Percentiles rank a stretch among this genome's conserved stretches.
phyloP scores from a whole-genome alignment of 2,329 filamentous ascomycete genomes.

The Diplodia sapinea region DNA sequence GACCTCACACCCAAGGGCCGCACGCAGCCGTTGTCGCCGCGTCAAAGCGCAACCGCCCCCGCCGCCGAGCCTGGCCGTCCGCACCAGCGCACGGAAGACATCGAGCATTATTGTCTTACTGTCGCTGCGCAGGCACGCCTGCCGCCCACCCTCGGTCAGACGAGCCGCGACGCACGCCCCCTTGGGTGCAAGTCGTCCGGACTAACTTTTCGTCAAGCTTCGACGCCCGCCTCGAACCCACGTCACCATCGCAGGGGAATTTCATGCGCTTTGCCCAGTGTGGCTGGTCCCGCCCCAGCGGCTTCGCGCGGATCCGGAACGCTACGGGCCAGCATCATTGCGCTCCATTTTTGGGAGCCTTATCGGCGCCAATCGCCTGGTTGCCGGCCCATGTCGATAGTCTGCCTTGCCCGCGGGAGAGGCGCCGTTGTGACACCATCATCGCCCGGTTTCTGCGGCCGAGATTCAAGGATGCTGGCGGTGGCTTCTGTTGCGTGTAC shows the following conservation, averaged over 20 bases:
- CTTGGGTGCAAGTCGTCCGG: not conserved
- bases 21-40: constrained; percentile 19
- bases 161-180: not conserved
- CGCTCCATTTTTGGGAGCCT: constrained; percentile 7
- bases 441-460: not conserved
- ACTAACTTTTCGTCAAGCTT: constrained; percentile 29
- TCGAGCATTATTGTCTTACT: not conserved
- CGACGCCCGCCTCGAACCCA: constrained; percentile 5
- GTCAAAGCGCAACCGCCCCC: constrained; percentile 22
- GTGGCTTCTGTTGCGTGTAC: constrained; percentile 15
- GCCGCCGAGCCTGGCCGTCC: constrained; percentile 8
- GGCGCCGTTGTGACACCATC: not conserved
- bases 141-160: too few species aligned
- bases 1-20: not conserved
- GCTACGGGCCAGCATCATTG: constrained; percentile 20
- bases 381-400: constrained; percentile 9
- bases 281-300: constrained; percentile 19
- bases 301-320: constrained; percentile 24
- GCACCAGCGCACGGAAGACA: not conserved
- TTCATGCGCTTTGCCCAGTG: constrained; percentile 13
- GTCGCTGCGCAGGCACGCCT: not conserved
- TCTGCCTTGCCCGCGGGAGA: constrained; percentile 4
- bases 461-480: constrained; percentile 14
- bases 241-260: constrained; percentile 23
- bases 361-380: constrained; percentile 26